Conservation (phyloP, 805 yeast species). For the Lachancea lanzarotensis region DNA sequence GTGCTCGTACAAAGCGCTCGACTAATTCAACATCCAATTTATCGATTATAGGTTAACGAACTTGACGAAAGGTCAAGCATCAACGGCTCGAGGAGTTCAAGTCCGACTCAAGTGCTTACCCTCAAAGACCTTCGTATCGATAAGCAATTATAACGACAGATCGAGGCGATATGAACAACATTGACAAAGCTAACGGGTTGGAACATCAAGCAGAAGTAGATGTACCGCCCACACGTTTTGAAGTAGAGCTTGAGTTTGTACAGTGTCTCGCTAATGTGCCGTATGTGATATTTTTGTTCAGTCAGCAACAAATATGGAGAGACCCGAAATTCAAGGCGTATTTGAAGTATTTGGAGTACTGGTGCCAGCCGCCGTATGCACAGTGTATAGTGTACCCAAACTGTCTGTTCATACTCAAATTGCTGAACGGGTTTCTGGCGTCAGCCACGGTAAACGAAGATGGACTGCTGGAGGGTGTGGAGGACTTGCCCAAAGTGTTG, state of each 20-base stretch:
- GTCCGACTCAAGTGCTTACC: no score
- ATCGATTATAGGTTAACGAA: no score
- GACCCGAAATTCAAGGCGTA: conserved; percentile 62
- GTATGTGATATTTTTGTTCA: conserved; percentile 68
- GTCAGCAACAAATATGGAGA: conserved; percentile 74
- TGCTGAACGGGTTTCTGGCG: conserved; percentile 37
- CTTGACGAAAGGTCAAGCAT: no score
- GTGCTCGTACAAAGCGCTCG: no score
- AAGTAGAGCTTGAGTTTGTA: conserved; percentile 55
- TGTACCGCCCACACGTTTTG: conserved; percentile 45
- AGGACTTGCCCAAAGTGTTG: conserved; percentile 48
- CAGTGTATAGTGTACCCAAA: conserved; percentile 60
- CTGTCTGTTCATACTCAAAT: conserved; percentile 70
- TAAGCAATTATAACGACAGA: no score
- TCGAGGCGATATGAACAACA: conserved; percentile 1
- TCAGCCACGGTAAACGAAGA: conserved; percentile 39
- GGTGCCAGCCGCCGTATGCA: conserved; percentile 68
- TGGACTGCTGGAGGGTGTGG: conserved; percentile 40
- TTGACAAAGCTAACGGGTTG: neutral
- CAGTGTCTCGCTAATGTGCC: conserved; percentile 88
- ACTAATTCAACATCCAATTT: no score
- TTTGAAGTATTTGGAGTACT: conserved; percentile 74
- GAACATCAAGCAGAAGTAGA: conserved; percentile 5
- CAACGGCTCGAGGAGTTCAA: no score
- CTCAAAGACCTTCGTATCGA: no score